A percentile compares a stretch with the other conserved stretches of the same genome.
phyloP scores from a whole-genome alignment of 2,329 filamentous ascomycete genomes.

The Arachnopeziza araneosa region DNA sequence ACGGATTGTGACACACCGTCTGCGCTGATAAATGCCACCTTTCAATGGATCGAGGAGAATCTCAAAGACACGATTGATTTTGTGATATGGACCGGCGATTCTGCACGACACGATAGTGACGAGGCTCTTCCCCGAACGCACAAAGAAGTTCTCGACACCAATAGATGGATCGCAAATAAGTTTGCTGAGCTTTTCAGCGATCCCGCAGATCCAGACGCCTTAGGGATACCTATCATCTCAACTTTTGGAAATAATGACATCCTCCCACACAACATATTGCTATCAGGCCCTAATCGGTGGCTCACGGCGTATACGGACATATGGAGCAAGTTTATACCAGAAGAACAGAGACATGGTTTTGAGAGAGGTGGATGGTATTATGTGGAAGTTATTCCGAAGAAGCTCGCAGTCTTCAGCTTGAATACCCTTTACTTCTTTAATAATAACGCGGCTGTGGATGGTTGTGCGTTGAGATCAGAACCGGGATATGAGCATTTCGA shows the following conservation, averaged over 20 bases:
- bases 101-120: conserved; percentile 83
- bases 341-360: conserved; percentile 87
- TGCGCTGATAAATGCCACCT: conserved; percentile 78
- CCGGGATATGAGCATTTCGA: conserved; percentile 94
- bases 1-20: conserved; percentile 84
- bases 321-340: conserved; percentile 84
- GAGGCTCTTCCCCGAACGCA: conserved; percentile 70
- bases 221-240: conserved; percentile 76
- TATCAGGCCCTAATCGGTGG: conserved; percentile 80
- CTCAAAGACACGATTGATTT: conserved; percentile 79
- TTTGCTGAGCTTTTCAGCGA: conserved; percentile 69
- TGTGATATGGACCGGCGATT: conserved; percentile 89
- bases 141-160: conserved; percentile 71
- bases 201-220: conserved; percentile 49
- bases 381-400: conserved; percentile 81
- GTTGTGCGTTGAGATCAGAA: conserved; percentile 71
- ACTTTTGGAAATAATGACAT: conserved; percentile 98
- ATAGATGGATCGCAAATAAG: conserved; percentile 68
- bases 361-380: conserved; percentile 92
- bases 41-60: conserved; percentile 79
- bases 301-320: conserved; percentile 70
- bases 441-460: conserved; percentile 88
- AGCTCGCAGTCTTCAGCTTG: conserved; percentile 83
- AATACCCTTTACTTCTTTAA: conserved; percentile 97
- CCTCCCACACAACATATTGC: conserved; percentile 90